A percentile compares a stretch with the other conserved stretches of the same genome.
Evolutionary conservation across 345 rosid species (phyloP).

Genomic region (Populus deltoides): DNA sequence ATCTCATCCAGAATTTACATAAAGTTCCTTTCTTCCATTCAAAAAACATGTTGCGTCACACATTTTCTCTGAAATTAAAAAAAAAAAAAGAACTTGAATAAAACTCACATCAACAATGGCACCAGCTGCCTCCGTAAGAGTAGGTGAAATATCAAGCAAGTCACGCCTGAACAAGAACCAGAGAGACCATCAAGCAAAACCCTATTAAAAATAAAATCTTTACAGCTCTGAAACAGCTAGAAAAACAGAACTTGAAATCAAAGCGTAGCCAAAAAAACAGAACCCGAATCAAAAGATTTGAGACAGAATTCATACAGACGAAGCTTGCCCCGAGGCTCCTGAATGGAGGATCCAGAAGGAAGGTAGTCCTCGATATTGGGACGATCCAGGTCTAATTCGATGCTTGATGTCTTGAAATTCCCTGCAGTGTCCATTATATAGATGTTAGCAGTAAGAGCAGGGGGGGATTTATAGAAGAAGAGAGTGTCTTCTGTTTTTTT

Average conservation of each 20-base stretch:
- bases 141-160: conserved; percentile 84
- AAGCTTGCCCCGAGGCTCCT: conserved; percentile 81
- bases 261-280: not conserved
- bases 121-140: conserved; percentile 95
- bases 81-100: not conserved
- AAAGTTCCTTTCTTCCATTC: not conserved
- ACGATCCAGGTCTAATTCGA: conserved; percentile 81
- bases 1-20: conserved; percentile 4
- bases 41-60: not conserved
- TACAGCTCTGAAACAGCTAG: not conserved
- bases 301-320: conserved; percentile 46
- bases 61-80: conserved; percentile 1
- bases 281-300: not conserved
- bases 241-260: not conserved
- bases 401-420: conserved; percentile 53
- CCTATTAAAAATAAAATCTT: too few relatives aligned
- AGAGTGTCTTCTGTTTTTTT: not conserved
- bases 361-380: conserved; percentile 96
- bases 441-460: not conserved
- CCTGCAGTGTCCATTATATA: conserved; percentile 26
- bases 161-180: conserved; percentile 53
- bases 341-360: conserved; percentile 83
- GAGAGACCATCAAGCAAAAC: not conserved
- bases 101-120: conserved; percentile 86
- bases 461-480: not conserved